Base-by-base conservation (phyloP, 805 yeast genomes). In the Teunomyces gatunensis region DNA sequence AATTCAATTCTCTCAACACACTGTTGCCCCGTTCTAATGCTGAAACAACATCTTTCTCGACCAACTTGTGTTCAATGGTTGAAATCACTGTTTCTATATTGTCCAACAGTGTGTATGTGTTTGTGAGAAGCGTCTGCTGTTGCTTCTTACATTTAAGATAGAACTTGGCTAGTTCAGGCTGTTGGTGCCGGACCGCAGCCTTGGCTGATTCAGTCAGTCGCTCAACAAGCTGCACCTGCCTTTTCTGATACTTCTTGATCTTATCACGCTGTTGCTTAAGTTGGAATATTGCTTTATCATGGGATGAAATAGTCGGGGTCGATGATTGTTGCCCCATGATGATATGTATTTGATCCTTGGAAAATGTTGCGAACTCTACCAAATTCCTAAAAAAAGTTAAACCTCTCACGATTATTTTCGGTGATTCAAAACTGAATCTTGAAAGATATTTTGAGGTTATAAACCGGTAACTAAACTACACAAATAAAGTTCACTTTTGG, bases 231-330 rank as follows among this genome's bases (percentile, higher is more conserved):
- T 67, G 64, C 25, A 73, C 71, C 32, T 91, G 77, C 50, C 81
- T 79, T 40, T 70, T 70, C 57, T 83, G 87, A 53, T 90, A 87
- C 63, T 85, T 87, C 54, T 80, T 80, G 18, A 94, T 75, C 53
- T 84, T 85, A 66, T 94, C 99, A 50, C 97, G 74, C 56, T 95
- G 97, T 33, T 87, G 71, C 63, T 94, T 94, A 55, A 94, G 74
- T 60, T 91, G 94, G 53, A 89, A 75, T 9, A 94, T 79, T 0
- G 97, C 97, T 59, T 75, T 80, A 60, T 94, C 99, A 56, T 90
- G 91, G 32, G 84, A 75, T 5, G 96, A 89, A 15, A 92, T 82
- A 59, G 80, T 83, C 0, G 82, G 79, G 44, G 78, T 75, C 17
- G 80, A 72, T 35, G 73, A 57, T 53, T 66, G 71, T 45, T 69